Evolutionary conservation across 2,329 filamentous ascomycete species (phyloP).

Genomic region (Fusarium udum): DNA sequence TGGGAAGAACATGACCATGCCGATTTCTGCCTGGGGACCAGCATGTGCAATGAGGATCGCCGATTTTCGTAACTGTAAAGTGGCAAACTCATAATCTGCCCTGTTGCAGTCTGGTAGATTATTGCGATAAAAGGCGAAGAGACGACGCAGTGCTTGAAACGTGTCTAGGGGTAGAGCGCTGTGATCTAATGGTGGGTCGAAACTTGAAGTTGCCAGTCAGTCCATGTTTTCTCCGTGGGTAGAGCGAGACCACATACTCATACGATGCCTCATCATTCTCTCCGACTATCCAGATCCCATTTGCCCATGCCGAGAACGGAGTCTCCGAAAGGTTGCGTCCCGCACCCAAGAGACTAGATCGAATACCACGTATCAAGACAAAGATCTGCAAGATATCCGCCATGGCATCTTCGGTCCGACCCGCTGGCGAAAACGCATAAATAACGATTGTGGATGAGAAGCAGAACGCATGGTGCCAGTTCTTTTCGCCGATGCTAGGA

Average conservation of each 20-base stretch:
- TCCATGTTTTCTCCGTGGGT: too few species aligned
- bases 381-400: neutral
- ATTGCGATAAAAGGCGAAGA: neutral
- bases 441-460: neutral
- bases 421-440: neutral
- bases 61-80: neutral
- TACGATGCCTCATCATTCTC: neutral
- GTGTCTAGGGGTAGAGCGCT: neutral
- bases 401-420: neutral
- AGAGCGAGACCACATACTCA: neutral
- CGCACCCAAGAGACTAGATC: neutral
- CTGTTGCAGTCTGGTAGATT: neutral
- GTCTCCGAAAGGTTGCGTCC: neutral
- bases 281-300: neutral
- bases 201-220: neutral
- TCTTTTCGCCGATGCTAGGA: fast-evolving
- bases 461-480: neutral
- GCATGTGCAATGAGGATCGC: neutral
- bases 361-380: neutral
- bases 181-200: neutral
- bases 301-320: neutral
- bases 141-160: neutral
- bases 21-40: neutral
- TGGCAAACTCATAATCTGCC: neutral
- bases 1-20: neutral